A percentile compares a stretch with the other conserved stretches of the same genome.
phyloP scores from a whole-genome alignment of 805 yeast species.

The Starmerella tilneyi region DNA sequence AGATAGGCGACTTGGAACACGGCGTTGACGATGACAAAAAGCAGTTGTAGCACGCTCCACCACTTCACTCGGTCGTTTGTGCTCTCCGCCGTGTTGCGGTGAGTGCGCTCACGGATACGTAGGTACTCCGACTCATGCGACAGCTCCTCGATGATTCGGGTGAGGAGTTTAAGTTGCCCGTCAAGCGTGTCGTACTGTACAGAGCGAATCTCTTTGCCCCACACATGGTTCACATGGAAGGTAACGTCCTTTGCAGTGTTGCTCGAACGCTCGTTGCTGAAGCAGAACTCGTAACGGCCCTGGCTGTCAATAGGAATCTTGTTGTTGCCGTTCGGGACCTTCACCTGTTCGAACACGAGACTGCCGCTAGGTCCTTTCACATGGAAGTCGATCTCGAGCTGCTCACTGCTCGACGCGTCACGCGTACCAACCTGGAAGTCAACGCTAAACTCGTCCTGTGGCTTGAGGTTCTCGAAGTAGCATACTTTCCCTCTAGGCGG shows the following conservation, averaged over 20 bases:
- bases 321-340: constrained; percentile 71
- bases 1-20: constrained; percentile 88
- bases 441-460: constrained; percentile 76
- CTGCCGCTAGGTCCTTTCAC: constrained; percentile 41
- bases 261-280: constrained; percentile 71
- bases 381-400: constrained; percentile 50
- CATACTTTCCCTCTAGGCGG: constrained; percentile 81
- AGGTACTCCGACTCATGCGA: constrained; percentile 84
- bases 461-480: constrained; percentile 71
- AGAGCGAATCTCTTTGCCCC: constrained; percentile 56
- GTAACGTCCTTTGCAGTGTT: constrained; percentile 79
- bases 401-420: constrained; percentile 37
- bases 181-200: constrained; percentile 77
- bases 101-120: constrained; percentile 92
- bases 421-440: constrained; percentile 91
- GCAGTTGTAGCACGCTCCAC: constrained; percentile 90
- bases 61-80: constrained; percentile 94
- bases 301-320: constrained; percentile 50
- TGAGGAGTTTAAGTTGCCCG: constrained; percentile 64
- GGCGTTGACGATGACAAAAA: constrained; percentile 77
- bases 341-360: constrained; percentile 38
- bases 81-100: constrained; percentile 96
- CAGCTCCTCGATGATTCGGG: constrained; percentile 70
- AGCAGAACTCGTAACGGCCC: constrained; percentile 82
- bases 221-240: constrained; percentile 87